Base-by-base conservation (phyloP, 2,329 filamentous ascomycete genomes). In the Fusarium siculi region DNA sequence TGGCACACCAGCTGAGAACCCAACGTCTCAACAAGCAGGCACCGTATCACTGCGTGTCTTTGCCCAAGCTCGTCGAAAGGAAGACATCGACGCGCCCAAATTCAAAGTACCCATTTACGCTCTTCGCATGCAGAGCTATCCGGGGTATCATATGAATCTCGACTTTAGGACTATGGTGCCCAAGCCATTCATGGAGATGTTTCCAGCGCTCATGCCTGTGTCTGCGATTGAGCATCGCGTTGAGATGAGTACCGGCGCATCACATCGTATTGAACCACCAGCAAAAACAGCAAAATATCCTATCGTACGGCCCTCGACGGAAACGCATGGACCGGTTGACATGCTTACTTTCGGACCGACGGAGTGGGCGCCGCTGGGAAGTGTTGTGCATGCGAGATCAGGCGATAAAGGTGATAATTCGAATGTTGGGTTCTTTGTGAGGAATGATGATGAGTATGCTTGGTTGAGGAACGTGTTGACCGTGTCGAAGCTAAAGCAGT, bases 41-140 rank as follows among this genome's bases (percentile, higher is more conserved):
- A 88, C 86, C 2, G 85, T 87, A 1, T 84, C 85, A 47, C 81
- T 87, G 44, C 74, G 85, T 30, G 79, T 86, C 53, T 82, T 87
- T 72, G 82, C 82, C 0, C 85, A 90, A 73, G 85, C 87, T 9
- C 76, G 74, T 8, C 78, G 66, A 21, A 77, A 80, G 34, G 81
- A 82, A 21, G 81, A 80, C 1, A 77, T 81, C 2, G 78, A 80
- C 1, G 78, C 81, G 0, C 56, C 74, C 7, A 82, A 80, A 36
- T 86, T 86, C 70, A 79, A 80, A 36, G 75, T 80, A 1, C 81
- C 80, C 0, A 80, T 83, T 2, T 83, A 83, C 49, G 82, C 82
- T 0, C 68, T 84, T 2, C 72, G 82, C 7, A 84, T 84, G 77
- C 82, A 84, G 71, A 82, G 81, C 36, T 84, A 84, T 58, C 81